Base-by-base conservation (phyloP, 176 grass and related monocot species). In the Aegilops umbellulata region DNA sequence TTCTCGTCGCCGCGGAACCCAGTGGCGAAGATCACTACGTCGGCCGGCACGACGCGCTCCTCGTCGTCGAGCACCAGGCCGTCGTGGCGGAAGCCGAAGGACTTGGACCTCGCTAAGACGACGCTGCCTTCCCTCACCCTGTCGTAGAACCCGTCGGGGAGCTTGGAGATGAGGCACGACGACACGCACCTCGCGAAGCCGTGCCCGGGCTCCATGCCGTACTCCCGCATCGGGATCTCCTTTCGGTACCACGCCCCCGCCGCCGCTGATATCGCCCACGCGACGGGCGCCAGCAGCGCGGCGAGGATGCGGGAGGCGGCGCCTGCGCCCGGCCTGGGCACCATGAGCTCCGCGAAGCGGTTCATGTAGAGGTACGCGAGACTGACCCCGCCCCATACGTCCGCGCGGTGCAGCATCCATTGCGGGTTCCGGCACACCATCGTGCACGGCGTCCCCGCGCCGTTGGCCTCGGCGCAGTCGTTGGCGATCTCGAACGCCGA, bases 1-100 rank as follows among this genome's bases (percentile, higher is more conserved):
- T 97, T 92, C 22, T 89, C 12, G 79, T 94, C 91, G 19, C 87
- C 88, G 41, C 70, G 87, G 85, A 89, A 97, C 60, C 94, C 94
- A 3, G 92, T 94, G 46, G 94, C 92, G 31, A 94, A 85, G 10
- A 97, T 79, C 42, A 94, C 92, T 12, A 94, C 0, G 74, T 97
- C 90, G 20, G 90, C 77, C 19, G 63, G 27, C 19, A 93, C 34
- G 30, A 25, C 66, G 44, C 32, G 51, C 41, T 73, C 4, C 6
- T 70, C 17, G 27, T 17, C 81, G 38, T 25, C 83, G 3, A 94
- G 76, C 64, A 90, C 65, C 42, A 94, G 72, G 61, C 93, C 93
- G 31, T 83, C 82, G 39, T 83, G 49, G 55, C 85, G 88, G 85
- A 92, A 94, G 82, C 47, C 47, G 47, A 84, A 84, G 1, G 49